Evolutionary conservation across 2,329 filamentous ascomycete genomes (phyloP), one percentile per base, ranked within the genome.

Genomic region (Dactylellina sp.): DNA sequence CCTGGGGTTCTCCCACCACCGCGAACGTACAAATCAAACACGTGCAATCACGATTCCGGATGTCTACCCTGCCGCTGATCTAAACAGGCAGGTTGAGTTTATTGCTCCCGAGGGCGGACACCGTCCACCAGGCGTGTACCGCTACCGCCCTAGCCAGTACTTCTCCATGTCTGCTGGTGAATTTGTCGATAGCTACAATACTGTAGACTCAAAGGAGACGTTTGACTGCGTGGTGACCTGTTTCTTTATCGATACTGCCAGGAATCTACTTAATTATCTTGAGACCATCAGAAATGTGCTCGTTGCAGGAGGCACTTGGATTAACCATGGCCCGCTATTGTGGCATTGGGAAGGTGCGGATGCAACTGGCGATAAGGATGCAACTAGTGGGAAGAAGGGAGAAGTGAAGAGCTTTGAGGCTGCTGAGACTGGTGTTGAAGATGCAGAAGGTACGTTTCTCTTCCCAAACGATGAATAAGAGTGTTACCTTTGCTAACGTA

Each of bases 211-310:
- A 77, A 81, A 82, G 7, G 85, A 85, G 0, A 78, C 81, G 0
- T 98, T 93, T 80, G 89, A 97, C 78, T 93, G 90, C 0, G 92
- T 98, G 1, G 89, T 91, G 0, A 92, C 91, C 1, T 91, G 97
- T 9, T 99, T 98, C 83, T 99, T 99, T 83, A 89, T 99, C 68
- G 96, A 99, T 80, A 99, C 95, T 0, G 95, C 95, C 1, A 93
- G 94, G 0, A 98, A 99, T 80, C 81, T 97, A 32, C 90, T 98
- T 61, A 87, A 90, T 1, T 99, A 99, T 80, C 87, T 99, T 35
- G 89, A 96, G 79, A 89, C 93, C 1, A 91, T 98, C 62, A 84
- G 83, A 44, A 87, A 91, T 79, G 96, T 93, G 79, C 85, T 99
- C 55, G 88, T 86, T 77, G 84, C 87, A 0, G 91, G 90, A 24